Evolutionary conservation across 1,139 yeast genomes (phyloP), one percentile per base, ranked within the genome.

Genomic region (Saccharomyces hybrid): DNA sequence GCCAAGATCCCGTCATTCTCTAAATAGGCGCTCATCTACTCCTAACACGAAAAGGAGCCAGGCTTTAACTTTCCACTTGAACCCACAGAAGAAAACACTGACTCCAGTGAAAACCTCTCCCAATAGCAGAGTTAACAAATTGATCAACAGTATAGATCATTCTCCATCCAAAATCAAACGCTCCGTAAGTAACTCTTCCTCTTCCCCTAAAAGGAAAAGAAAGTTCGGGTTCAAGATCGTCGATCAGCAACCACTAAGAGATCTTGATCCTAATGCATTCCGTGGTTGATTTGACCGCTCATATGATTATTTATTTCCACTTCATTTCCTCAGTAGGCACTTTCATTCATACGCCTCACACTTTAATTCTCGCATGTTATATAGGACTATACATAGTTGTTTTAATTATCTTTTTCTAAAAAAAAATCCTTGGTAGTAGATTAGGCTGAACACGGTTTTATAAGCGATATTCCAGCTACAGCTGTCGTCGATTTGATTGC

Each of bases 41-140:
- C 46, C 48, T 1, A 56, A 48, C 31, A 49, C 53, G 13, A 61
- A 56, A 47, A 65, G 63, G 44, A 68, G 70, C 16, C 69, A 68
- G 51, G 70, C 69, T 3, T 56, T 67, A 26, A 66, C 70, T n/a
- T 68, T 67, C 59, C 69, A 67, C 48, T 54, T 64, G 41, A 64
- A 62, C 41, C 61, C 63, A 13, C 68, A 66, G 50, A 64, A 60
- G 48, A 65, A 63, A 49, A 61, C 61, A n/a, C 52, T 67, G 47
- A 65, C 71, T 2, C 68, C 69, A 23, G 54, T 67, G 6, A 64
- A 62, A 48, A 65, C 66, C 6, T 64, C 69, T 25, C 68, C 70
- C 49, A 67, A 65, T 48, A 67, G 62, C 54, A 63, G 69, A 54
- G 70, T 67, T 2, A 66, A 64, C 56, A 66, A 63, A 53, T 56